Conservation (phyloP, 306 rosid genomes). For the Castanea mollissima region DNA sequence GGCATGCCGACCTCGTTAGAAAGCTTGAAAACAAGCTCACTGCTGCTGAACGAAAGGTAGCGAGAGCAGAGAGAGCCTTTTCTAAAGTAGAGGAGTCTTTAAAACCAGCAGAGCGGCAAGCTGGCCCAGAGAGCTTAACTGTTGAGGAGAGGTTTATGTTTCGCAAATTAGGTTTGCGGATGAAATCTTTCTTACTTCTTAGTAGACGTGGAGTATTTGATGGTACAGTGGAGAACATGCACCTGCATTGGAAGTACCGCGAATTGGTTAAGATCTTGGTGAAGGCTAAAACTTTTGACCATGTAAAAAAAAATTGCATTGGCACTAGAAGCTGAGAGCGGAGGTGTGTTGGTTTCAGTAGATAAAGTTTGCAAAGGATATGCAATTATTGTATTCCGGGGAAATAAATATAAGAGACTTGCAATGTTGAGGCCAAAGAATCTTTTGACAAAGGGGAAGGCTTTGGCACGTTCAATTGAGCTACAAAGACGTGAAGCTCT, state of each 20-base stretch:
- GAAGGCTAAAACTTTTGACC: constrained; percentile 75
- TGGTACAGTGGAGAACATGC: constrained; percentile 98
- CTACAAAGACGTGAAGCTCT: constrained; percentile 93
- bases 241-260: constrained; percentile 96
- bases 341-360: constrained; percentile 87
- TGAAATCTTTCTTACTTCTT: constrained; percentile 96
- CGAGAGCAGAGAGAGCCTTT: constrained; percentile 71
- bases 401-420: constrained; percentile 82
- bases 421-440: constrained; percentile 82
- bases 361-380: constrained; percentile 84
- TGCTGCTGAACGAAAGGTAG: constrained; percentile 62
- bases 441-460: constrained; percentile 95
- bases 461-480: constrained; percentile 91
- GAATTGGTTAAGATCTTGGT: constrained; percentile 64
- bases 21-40: constrained; percentile 77
- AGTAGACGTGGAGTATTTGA: constrained; percentile 98
- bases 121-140: constrained; percentile 82
- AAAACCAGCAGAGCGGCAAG: constrained; percentile 61
- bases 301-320: constrained; percentile 74
- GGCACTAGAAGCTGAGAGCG: constrained; percentile 96
- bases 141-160: constrained; percentile 99
- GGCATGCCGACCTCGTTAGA: constrained; percentile 60
- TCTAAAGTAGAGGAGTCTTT: constrained; percentile 68
- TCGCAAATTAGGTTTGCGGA: constrained; percentile 88
- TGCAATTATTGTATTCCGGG: constrained; percentile 73